Conservation (phyloP, 2,329 filamentous ascomycete genomes). For the Fusarium sterilihyphosum region DNA sequence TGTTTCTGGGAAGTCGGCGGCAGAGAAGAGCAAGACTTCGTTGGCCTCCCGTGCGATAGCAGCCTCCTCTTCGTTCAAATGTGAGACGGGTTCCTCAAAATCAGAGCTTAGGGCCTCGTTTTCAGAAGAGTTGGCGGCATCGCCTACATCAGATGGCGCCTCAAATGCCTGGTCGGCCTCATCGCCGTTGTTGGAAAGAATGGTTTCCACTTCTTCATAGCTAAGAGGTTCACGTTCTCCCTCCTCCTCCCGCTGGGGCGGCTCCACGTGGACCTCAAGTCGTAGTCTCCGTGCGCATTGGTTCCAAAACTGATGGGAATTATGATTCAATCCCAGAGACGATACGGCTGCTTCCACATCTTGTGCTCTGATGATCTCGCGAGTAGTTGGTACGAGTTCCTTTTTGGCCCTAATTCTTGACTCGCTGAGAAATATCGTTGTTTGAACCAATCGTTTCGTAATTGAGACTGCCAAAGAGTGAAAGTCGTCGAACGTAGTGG, state of each 20-base stretch:
- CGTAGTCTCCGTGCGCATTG: slow-evolving; percentile 59
- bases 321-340: slow-evolving; percentile 55
- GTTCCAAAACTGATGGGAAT: slow-evolving; percentile 58
- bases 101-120: slow-evolving; percentile 30
- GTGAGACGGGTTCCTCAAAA: slow-evolving; percentile 7
- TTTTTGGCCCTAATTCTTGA: slow-evolving; percentile 69
- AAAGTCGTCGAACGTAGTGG: slow-evolving; percentile 81
- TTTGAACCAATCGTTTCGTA: slow-evolving; percentile 75
- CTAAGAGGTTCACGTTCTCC: slow-evolving; percentile 29
- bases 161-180: slow-evolving; percentile 1
- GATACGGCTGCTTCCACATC: slow-evolving; percentile 62
- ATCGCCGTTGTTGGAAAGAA: slow-evolving; percentile 17
- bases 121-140: not conserved
- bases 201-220: slow-evolving; percentile 32
- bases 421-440: slow-evolving; percentile 74
- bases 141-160: not conserved
- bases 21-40: slow-evolving; percentile 56
- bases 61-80: slow-evolving; percentile 42
- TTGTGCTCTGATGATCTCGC: slow-evolving; percentile 50
- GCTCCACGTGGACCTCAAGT: slow-evolving; percentile 58
- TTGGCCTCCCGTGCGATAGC: slow-evolving; percentile 51
- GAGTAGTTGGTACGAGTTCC: slow-evolving; percentile 43
- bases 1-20: slow-evolving; percentile 52
- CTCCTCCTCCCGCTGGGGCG: slow-evolving; percentile 34
- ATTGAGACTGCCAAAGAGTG: slow-evolving; percentile 73